Evolutionary conservation across 2,329 filamentous ascomycete species (phyloP).

Genomic region (Atkinsonella texensis): DNA sequence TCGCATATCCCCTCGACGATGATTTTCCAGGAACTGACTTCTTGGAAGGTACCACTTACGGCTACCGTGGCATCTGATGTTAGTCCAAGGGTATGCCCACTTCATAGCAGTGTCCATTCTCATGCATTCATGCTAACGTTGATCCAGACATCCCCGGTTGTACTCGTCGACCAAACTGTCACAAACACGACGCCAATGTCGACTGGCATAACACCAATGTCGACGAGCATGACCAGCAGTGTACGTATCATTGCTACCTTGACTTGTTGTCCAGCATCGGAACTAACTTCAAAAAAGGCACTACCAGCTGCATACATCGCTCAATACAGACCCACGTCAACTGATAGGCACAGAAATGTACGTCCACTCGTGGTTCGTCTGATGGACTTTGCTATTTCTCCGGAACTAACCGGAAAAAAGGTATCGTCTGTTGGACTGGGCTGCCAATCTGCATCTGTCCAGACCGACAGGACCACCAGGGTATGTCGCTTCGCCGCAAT

Average conservation of each 20-base stretch:
- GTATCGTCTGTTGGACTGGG: conserved; percentile 4
- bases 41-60: conserved; percentile 10
- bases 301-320: not conserved
- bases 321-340: not conserved
- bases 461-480: not conserved
- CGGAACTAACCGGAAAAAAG: conserved; percentile 9
- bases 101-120: not conserved
- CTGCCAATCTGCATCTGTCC: not conserved
- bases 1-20: not conserved
- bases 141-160: not conserved
- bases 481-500: not conserved
- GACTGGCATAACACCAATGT: too few relatives aligned
- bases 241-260: conserved; percentile 6
- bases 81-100: conserved; percentile 9
- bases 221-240: not conserved
- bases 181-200: not conserved
- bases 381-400: not conserved
- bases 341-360: not conserved
- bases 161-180: not conserved
- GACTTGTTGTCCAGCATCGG: not conserved
- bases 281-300: conserved; percentile 12
- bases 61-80: conserved; percentile 7
- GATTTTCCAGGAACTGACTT: conserved; percentile 9
- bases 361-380: not conserved
- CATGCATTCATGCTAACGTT: not conserved